Conservation (phyloP, 2,329 filamentous ascomycete genomes). For the Alternaria triticimaculans region DNA sequence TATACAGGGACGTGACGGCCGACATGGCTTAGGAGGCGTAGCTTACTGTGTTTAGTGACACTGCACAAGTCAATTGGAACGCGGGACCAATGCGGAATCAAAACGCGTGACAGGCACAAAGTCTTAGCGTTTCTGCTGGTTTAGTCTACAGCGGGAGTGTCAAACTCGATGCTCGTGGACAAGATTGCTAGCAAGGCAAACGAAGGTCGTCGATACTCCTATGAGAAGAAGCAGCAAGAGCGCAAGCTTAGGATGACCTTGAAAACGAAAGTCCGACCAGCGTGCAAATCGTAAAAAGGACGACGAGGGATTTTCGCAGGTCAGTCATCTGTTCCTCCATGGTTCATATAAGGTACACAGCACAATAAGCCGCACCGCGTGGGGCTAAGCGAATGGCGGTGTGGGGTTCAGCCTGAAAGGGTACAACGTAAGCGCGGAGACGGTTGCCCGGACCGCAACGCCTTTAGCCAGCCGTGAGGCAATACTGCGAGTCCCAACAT, state of each 20-base stretch:
- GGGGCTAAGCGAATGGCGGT: slow-evolving; percentile 41
- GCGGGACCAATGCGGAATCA: slow-evolving; percentile 11
- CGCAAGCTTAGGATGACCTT: slow-evolving; percentile 2
- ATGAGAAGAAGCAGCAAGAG: slow-evolving; percentile 2
- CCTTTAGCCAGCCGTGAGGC: slow-evolving; percentile 31
- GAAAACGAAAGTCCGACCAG: slow-evolving; percentile 6
- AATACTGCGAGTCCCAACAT: slow-evolving; percentile 1
- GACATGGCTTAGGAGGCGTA: slow-evolving; percentile 28
- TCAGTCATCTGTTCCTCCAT: slow-evolving; percentile 11
- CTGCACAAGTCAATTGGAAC: slow-evolving; percentile 17
- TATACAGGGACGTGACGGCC: slow-evolving; percentile 28
- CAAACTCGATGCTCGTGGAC: slow-evolving; percentile 4
- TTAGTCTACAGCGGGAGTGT: slow-evolving; percentile 7
- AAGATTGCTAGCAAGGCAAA: slow-evolving; percentile 8
- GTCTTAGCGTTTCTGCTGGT: slow-evolving; percentile 9
- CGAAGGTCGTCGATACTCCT: slow-evolving; percentile 7
- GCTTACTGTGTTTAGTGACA: slow-evolving; percentile 40
- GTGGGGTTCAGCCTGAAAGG: slow-evolving; percentile 41
- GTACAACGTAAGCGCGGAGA: slow-evolving; percentile 32
- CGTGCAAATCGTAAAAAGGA: slow-evolving; percentile 3
- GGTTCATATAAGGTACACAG: slow-evolving; percentile 33
- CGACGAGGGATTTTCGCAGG: slow-evolving; percentile 12
- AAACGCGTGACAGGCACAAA: slow-evolving; percentile 16
- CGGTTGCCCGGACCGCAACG: slow-evolving; percentile 44
- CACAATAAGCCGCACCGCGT: slow-evolving; percentile 36